Base-by-base conservation (phyloP, 352 stramenopile genomes). In the Phytophthora sansomeana region DNA sequence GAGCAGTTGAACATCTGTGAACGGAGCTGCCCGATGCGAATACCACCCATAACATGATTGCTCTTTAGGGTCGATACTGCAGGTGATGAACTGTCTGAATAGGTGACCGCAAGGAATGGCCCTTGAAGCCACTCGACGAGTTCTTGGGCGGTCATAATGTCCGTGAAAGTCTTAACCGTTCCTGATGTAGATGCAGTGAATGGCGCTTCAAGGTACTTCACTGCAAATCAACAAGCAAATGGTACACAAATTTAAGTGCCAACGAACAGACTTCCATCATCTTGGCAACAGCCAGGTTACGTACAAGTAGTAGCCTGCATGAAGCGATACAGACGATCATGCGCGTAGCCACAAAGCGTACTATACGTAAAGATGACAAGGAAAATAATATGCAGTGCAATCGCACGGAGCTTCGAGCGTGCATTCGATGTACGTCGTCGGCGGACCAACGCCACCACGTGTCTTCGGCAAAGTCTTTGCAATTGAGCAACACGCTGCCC, bases 11-110 rank as follows among this genome's bases (percentile, higher is more conserved):
- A 47, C 3, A 21, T 58, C 14, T 65, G 6, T 19, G 82, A 77
- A 14, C 80, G 75, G 11, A 89, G 68, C 51, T 86, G 75, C 0
- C 75, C 80, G 54, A 89, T 69, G 28, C 75, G 72, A 38, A 87
- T 68, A 16, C 64, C 77, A 26, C 80, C 80, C 13, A 89, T 56
- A 43, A 88, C 67, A 36, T 42, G 72, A 28, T 64, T 64, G 29
- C 61, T 82, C 21, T 41, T 77, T 26, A 72, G 55, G 11, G 30
- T 29, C 17, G 46, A 52, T 24, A 32, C 56, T 10, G 19, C 4
- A 29, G 26, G 5, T 47, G 4, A 35, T 5, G 39, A 26, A 21
- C 28, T 21, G 13, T 54, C 28, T 26, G 43, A 9, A 26, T 71
- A 71, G 17, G 48, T 49, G 19, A 56, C 32, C 17, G 41, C 39